Percentiles rank a stretch among this genome's conserved stretches.
Conservation (phyloP, 345 rosid genomes). For the Lagerstroemia speciosa region DNA sequence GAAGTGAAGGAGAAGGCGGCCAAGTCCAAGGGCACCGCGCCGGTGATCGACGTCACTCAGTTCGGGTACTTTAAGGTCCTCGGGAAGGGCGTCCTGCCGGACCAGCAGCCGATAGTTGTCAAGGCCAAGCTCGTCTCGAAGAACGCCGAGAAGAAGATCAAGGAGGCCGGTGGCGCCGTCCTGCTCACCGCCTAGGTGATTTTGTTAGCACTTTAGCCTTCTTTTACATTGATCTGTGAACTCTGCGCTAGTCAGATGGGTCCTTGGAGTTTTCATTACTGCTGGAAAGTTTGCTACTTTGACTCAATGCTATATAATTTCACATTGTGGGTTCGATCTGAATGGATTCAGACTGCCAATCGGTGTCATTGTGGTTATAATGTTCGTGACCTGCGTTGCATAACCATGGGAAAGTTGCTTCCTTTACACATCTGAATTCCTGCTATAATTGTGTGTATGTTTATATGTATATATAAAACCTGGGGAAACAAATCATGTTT, state of each 20-base stretch:
- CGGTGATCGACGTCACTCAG: constrained; percentile 33
- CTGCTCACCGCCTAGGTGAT: constrained; percentile 27
- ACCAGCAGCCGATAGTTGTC: constrained; percentile 27
- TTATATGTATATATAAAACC: no score
- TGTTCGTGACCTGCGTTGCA: not conserved
- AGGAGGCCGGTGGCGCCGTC: constrained; percentile 39
- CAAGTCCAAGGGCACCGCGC: constrained; percentile 27
- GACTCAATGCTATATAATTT: not conserved
- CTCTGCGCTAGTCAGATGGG: not conserved
- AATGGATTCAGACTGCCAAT: not conserved
- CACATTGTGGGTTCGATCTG: not conserved
- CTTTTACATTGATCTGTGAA: not conserved
- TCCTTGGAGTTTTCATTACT: not conserved
- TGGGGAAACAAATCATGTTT: no score
- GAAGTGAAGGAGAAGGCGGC: constrained; percentile 30
- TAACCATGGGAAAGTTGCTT: not conserved
- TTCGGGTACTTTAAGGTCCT: constrained; percentile 33
- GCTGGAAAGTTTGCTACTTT: not conserved
- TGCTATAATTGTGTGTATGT: no score
- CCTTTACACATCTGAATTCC: not conserved
- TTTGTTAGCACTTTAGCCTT: constrained; percentile 4
- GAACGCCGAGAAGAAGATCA: constrained; percentile 36
- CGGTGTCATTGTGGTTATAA: no score
- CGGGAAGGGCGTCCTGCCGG: constrained; percentile 33
- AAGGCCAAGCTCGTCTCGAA: constrained; percentile 35